phyloP scores from a whole-genome alignment of 1,284 basidiomycete genomes.

The Irpex lacteus region DNA sequence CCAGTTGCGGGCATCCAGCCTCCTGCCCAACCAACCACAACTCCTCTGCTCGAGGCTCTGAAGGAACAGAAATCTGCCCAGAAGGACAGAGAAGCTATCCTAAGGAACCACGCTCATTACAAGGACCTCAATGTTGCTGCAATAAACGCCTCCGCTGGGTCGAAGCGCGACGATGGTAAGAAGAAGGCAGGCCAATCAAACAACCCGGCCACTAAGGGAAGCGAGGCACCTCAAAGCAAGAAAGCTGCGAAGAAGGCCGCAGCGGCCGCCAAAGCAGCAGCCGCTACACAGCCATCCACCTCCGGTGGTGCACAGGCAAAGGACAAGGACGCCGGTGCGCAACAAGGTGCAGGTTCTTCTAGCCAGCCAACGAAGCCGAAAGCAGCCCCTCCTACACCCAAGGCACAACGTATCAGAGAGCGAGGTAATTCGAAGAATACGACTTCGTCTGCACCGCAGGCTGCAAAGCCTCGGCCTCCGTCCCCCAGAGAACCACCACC shows the following conservation, averaged over 20 bases:
- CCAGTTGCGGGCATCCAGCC: slow-evolving; percentile 60
- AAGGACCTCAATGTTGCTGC: slow-evolving; percentile 37
- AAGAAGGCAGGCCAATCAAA: slow-evolving; percentile 35
- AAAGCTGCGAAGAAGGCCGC: slow-evolving; percentile 41
- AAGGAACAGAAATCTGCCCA: slow-evolving; percentile 75
- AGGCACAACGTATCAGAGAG: slow-evolving; percentile 6
- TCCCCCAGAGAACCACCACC: slow-evolving; percentile 8
- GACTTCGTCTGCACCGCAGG: slow-evolving; percentile 5
- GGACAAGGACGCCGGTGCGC: slow-evolving; percentile 1
- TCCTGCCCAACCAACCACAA: slow-evolving; percentile 66
- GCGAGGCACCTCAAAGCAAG: slow-evolving; percentile 31
- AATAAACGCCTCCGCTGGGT: slow-evolving; percentile 20
- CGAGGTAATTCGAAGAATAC: slow-evolving; percentile 7
- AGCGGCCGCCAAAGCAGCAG: slow-evolving; percentile 21
- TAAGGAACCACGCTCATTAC: slow-evolving; percentile 68
- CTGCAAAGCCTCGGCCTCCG: slow-evolving; percentile 13
- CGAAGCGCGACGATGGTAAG: slow-evolving; percentile 52
- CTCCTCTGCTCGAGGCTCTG: slow-evolving; percentile 86
- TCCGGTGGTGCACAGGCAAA: slow-evolving; percentile 7
- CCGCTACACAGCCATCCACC: slow-evolving; percentile 15
- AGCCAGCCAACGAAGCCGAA: slow-evolving; percentile 4
- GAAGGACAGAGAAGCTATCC: slow-evolving; percentile 67
- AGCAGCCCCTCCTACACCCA: slow-evolving; percentile 5
- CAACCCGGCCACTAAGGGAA: slow-evolving; percentile 10
- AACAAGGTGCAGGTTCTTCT: slow-evolving; percentile 6